Percentiles rank a stretch among this genome's conserved stretches.
phyloP scores from a whole-genome alignment of 2,329 filamentous ascomycete genomes.

The Trichoderma atrobrunneum region DNA sequence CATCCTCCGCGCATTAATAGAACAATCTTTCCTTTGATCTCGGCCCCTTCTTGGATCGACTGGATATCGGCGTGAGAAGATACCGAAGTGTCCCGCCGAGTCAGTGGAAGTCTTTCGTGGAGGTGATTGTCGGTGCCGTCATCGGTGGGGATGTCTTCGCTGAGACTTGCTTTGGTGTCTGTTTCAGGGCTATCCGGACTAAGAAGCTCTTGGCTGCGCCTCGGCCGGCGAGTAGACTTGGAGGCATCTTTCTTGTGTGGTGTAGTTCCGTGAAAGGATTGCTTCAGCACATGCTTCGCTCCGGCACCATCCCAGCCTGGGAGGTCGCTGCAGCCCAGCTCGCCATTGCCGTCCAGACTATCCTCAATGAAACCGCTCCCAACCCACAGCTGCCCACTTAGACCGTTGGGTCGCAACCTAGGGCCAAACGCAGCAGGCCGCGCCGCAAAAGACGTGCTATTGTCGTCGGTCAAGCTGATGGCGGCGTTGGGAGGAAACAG shows the following conservation, averaged over 20 bases:
- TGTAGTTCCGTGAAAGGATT: conserved; percentile 34
- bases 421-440: conserved; percentile 92
- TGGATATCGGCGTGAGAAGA: conserved; percentile 81
- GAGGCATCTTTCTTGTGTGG: conserved; percentile 24
- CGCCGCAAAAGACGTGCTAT: conserved; percentile 94
- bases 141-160: conserved; percentile 37
- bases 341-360: conserved; percentile 67
- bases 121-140: conserved; percentile 87
- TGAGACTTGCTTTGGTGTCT: conserved; percentile 21
- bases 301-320: conserved; percentile 75
- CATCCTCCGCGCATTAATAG: conserved; percentile 89
- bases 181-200: conserved; percentile 29
- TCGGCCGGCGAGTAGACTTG: conserved; percentile 22
- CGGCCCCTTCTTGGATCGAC: conserved; percentile 83
- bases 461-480: conserved; percentile 95
- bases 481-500: conserved; percentile 94
- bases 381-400: conserved; percentile 91
- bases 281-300: conserved; percentile 44
- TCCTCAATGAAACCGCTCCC: conserved; percentile 89
- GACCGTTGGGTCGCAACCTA: conserved; percentile 66
- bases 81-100: conserved; percentile 37
- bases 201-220: conserved; percentile 25
- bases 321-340: conserved; percentile 92
- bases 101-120: conserved; percentile 50
- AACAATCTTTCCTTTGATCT: conserved; percentile 91